phyloP scores from a whole-genome alignment of 768 basidiomycete species.

The Amanita fuliginea region DNA sequence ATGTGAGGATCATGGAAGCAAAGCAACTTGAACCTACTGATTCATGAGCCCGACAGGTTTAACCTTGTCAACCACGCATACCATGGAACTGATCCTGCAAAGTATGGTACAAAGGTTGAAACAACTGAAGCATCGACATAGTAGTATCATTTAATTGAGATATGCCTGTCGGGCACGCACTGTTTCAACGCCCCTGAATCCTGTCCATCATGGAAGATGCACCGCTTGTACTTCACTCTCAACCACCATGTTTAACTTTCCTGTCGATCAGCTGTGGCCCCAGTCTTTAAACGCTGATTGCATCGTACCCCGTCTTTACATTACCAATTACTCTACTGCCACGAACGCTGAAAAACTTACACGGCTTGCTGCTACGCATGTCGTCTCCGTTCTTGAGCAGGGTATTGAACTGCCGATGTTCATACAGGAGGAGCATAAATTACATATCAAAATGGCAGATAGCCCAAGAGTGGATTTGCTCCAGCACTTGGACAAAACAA shows the following conservation, averaged over 20 bases:
- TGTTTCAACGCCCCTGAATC: too few relatives aligned
- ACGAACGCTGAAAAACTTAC: conserved; percentile 32
- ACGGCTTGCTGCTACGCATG: conserved; percentile 59
- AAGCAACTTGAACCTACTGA: neutral
- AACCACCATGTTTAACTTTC: conserved; percentile 22
- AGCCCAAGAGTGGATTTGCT: too few relatives aligned
- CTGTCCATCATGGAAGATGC: neutral
- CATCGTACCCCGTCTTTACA: conserved; percentile 42
- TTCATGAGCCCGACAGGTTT: conserved; percentile 46
- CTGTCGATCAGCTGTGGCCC: conserved; percentile 16
- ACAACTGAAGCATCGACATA: conserved; percentile 15
- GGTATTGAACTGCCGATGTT: conserved; percentile 32
- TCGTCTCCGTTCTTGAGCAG: conserved; percentile 53
- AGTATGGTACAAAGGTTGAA: conserved; percentile 46
- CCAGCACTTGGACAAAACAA: too few relatives aligned
- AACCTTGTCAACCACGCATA: conserved; percentile 88
- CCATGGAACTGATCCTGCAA: conserved; percentile 78
- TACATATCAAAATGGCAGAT: conserved; percentile 31
- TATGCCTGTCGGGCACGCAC: too few relatives aligned
- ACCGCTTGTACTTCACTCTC: neutral
- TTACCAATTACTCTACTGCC: conserved; percentile 55
- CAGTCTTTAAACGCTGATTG: conserved; percentile 9
- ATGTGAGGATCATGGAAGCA: conserved; percentile 37
- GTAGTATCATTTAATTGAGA: too few relatives aligned
- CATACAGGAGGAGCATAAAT: conserved; percentile 26